Evolutionary conservation across 305 asterid genomes (phyloP), one percentile per base, ranked within the genome.

Genomic region (Fraxinus sp.): DNA sequence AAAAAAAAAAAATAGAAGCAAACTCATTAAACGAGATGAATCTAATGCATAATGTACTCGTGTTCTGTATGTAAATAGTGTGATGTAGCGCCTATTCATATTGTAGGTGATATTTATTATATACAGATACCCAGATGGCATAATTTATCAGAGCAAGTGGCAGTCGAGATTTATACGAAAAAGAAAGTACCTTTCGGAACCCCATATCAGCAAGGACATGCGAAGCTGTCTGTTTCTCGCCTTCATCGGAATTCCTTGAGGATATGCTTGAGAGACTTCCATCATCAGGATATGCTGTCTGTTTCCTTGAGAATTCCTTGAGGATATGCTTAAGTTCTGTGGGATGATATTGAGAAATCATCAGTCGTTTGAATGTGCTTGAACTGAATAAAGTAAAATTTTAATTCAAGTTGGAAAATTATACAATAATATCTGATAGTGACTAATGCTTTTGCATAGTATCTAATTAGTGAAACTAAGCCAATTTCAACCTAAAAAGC

Each of bases 191-290:
- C 96, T 84, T 82, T 16, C 81, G 83, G 52, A 68, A 81, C 81
- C 77, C 70, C 55, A 73, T 79, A 77, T 79, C 89, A 72, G 81
- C 74, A 39, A 72, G 84, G 79, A 75, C 49, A 57, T 79, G 88
- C 10, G 87, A 72, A 80, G 84, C 79, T 2, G 73, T 82, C 57
- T 80, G 82, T 49, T 84, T 85, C 77, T 89, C 87, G 16, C 82
- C 80, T 74, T 86, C 91, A 64, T 88, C 76, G 20, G 88, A 82
- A 76, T 84, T 87, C 84, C 84, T 86, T 28, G 94, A 88, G 85
- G 92, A 71, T 81, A 87, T 80, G 86, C 91, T 88, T 86, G 90
- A 77, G 77, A 86, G 72, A 82, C 88, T 90, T 75, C 88, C 95
- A n/a, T n/a, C n/a, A n/a, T n/a, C n/a, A n/a, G n/a, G n/a, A n/a